A percentile compares a stretch with the other conserved stretches of the same genome.
phyloP scores from a whole-genome alignment of 495 filamentous ascomycete species.

The Chaetomidium leptoderma region DNA sequence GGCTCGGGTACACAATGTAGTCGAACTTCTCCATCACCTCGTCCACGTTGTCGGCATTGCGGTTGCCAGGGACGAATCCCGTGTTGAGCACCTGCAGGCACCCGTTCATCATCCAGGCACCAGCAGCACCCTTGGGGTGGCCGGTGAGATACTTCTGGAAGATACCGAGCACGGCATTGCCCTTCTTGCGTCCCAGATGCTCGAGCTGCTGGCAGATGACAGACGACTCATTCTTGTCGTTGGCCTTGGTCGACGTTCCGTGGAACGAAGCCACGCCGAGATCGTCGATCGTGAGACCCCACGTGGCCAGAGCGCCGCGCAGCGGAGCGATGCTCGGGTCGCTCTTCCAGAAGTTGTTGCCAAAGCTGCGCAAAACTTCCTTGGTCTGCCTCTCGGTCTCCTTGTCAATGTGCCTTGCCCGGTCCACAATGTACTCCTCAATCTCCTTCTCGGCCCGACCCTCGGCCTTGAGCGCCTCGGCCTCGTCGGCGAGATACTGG shows the following conservation, averaged over 20 bases:
- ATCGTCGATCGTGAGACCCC: slow-evolving; percentile 97
- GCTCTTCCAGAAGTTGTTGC: slow-evolving; percentile 98
- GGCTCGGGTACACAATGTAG: slow-evolving; percentile 93
- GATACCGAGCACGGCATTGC: slow-evolving; percentile 92
- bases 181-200: slow-evolving; percentile 91
- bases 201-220: slow-evolving; percentile 95
- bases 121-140: slow-evolving; percentile 97
- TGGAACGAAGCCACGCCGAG: slow-evolving; percentile 95
- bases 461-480: slow-evolving; percentile 83
- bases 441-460: slow-evolving; percentile 63
- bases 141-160: slow-evolving; percentile 99
- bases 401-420: slow-evolving; percentile 78
- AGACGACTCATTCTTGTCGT: slow-evolving; percentile 99
- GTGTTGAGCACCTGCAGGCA: slow-evolving; percentile 90
- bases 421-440: slow-evolving; percentile 78
- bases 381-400: slow-evolving; percentile 87
- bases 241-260: slow-evolving; percentile 95
- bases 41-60: slow-evolving; percentile 97
- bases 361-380: slow-evolving; percentile 82
- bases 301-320: slow-evolving; percentile 89
- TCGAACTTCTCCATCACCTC: slow-evolving; percentile 95
- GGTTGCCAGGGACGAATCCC: slow-evolving; percentile 92
- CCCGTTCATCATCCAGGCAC: slow-evolving; percentile 99
- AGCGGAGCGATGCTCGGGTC: slow-evolving; percentile 91
- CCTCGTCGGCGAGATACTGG: slow-evolving; percentile 86